phyloP scores from a whole-genome alignment of 2,329 filamentous ascomycete species.

The Botrytis aclada region DNA sequence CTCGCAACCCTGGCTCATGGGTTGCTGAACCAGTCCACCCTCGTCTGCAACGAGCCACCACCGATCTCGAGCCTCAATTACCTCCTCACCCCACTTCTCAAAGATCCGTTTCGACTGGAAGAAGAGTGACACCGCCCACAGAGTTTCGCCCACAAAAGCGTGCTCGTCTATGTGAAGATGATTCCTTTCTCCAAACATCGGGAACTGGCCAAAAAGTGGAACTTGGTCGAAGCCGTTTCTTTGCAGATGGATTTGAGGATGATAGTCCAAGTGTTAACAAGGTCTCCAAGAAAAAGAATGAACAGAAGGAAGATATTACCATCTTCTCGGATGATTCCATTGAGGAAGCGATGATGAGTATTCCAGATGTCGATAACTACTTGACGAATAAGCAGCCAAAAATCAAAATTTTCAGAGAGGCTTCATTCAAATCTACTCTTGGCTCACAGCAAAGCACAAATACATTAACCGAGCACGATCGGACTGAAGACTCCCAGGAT shows the following conservation, averaged over 20 bases:
- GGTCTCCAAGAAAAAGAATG: slow-evolving; percentile 39
- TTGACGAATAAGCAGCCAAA: slow-evolving; percentile 24
- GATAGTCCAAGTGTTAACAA: slow-evolving; percentile 42
- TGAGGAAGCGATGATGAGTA: slow-evolving; percentile 47
- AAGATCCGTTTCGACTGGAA: slow-evolving; percentile 43
- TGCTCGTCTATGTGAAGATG: slow-evolving; percentile 50
- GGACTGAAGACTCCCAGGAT: slow-evolving; percentile 22
- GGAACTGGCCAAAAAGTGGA: slow-evolving; percentile 34
- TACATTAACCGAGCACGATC: background rate
- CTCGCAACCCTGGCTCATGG: slow-evolving; percentile 55
- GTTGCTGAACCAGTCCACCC: slow-evolving; percentile 46
- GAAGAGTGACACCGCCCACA: slow-evolving; percentile 40
- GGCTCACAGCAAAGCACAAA: slow-evolving; percentile 11
- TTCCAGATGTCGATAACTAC: slow-evolving; percentile 40
- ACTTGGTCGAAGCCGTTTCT: slow-evolving; percentile 48
- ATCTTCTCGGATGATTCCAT: slow-evolving; percentile 53
- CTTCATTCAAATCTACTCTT: background rate
- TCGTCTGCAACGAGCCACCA: slow-evolving; percentile 30
- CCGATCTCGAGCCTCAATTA: slow-evolving; percentile 37
- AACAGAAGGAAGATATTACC: slow-evolving; percentile 44
- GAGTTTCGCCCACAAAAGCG: slow-evolving; percentile 48
- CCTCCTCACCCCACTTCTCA: slow-evolving; percentile 37
- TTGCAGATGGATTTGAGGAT: slow-evolving; percentile 38
- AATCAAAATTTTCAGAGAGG: slow-evolving; percentile 27
- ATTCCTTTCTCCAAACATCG: slow-evolving; percentile 32